These are phyloP conservation scores for Neurospora pannonica DNA, from an alignment of 495 filamentous ascomycete species.

Conservation along the genomic window DNA sequence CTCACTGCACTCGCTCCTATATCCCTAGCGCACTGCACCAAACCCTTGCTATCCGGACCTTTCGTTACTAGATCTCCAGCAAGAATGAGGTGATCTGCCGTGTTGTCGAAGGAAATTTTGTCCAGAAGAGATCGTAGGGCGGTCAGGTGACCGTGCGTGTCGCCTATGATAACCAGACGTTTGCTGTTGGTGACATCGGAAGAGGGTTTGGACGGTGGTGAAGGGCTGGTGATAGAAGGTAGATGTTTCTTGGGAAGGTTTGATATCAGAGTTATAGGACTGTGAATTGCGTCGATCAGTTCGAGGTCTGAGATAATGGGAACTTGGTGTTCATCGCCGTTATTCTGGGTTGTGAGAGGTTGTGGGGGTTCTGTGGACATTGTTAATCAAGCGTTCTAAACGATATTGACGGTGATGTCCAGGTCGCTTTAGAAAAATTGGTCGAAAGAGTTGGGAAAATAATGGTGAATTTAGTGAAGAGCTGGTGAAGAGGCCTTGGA, in stretches of 20 bases:
- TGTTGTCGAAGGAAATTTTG: slow-evolving; percentile 52
- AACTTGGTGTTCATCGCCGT: background rate
- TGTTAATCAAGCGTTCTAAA: background rate
- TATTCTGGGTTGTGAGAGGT: background rate
- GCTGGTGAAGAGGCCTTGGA: background rate
- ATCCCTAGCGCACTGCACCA: slow-evolving; percentile 62
- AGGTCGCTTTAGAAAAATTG: background rate
- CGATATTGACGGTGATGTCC: background rate
- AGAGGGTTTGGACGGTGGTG: background rate
- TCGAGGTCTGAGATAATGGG: background rate
- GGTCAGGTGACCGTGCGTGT: slow-evolving; percentile 77
- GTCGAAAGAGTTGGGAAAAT: too few species aligned
- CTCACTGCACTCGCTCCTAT: slow-evolving; percentile 69
- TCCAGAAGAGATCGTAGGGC: slow-evolving; percentile 57
- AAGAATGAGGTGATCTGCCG: slow-evolving; percentile 68
- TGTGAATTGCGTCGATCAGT: background rate
- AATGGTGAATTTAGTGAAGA: too few species aligned
- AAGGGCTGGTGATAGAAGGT: slow-evolving; percentile 9
- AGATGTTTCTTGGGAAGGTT: slow-evolving; percentile 28
- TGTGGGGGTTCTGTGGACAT: background rate
- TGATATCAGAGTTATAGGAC: slow-evolving; percentile 16
- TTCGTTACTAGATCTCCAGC: slow-evolving; percentile 81
- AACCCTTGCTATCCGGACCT: slow-evolving; percentile 73
- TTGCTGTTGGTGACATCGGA: background rate
- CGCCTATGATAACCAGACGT: slow-evolving; percentile 67